These are phyloP conservation scores for Coemansia sp. DNA, from an alignment of 371 early-diverging fungal species.

Conservation along the genomic window DNA sequence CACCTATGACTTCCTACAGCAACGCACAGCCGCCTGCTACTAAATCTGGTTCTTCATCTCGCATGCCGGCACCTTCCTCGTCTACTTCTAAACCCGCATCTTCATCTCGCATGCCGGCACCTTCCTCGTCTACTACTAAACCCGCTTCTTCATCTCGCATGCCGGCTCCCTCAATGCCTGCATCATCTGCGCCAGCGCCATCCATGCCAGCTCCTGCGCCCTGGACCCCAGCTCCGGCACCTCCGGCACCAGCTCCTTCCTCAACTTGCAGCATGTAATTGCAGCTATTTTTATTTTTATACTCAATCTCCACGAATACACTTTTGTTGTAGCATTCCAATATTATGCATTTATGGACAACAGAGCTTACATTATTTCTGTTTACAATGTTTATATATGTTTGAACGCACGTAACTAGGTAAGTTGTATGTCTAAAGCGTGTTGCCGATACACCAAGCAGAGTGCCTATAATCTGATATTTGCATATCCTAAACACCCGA, in stretches of 20 bases:
- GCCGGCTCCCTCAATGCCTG: constrained; percentile 13
- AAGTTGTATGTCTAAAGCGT: constrained; percentile 20
- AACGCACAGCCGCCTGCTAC: constrained; percentile 6
- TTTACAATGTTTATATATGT: constrained; percentile 3
- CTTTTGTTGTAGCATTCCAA: not conserved
- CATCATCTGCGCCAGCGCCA: constrained; percentile 8
- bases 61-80: not conserved
- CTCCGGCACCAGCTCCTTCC: constrained; percentile 15
- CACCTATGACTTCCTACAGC: not conserved
- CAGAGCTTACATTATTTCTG: not conserved
- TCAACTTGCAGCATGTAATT: constrained; percentile 4
- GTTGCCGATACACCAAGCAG: constrained; percentile 28
- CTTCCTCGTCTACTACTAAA: constrained; percentile 10
- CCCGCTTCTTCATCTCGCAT: constrained; percentile 6
- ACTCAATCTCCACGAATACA: not conserved
- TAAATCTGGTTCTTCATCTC: not conserved
- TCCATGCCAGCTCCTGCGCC: constrained; percentile 10
- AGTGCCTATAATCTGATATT: constrained; percentile 11
- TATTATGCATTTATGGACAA: not conserved
- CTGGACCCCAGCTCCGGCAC: not conserved
- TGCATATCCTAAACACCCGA: constrained; percentile 18
- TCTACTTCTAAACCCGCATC: constrained; percentile 16
- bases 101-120: constrained; percentile 2
- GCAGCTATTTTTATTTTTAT: not conserved
- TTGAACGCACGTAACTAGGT: constrained; percentile 33